phyloP scores from a whole-genome alignment of 2,329 filamentous ascomycete genomes.

The Boeremia lycopersici region DNA sequence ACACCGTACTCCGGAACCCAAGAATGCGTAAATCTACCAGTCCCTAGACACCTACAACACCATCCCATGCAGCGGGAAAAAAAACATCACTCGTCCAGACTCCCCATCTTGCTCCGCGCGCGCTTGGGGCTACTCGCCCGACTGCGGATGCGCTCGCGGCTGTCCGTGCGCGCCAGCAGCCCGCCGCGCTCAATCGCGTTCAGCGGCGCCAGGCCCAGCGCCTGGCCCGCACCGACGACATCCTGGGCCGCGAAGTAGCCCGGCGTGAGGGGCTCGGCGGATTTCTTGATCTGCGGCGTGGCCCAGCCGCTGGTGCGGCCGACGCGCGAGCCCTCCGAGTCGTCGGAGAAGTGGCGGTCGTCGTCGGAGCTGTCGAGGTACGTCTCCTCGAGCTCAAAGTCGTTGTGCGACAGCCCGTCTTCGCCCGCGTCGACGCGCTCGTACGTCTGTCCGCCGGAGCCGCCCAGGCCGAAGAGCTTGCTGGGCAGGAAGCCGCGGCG shows the following conservation, averaged over 20 bases:
- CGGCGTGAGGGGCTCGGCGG: constrained; percentile 19
- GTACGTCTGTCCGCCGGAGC: constrained; percentile 61
- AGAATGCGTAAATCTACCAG: background rate
- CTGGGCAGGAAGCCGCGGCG: constrained; percentile 46
- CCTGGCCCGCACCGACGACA: constrained; percentile 37
- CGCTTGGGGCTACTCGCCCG: constrained; percentile 55
- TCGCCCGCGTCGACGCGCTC: constrained; percentile 76
- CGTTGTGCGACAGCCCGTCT: constrained; percentile 69
- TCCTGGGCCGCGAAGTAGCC: constrained; percentile 30
- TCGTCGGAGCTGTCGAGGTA: constrained; percentile 63
- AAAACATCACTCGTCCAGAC: constrained; percentile 22
- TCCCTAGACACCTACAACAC: background rate
- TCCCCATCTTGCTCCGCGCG: constrained; percentile 20
- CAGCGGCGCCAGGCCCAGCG: constrained; percentile 38
- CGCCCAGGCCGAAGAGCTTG: constrained; percentile 65
- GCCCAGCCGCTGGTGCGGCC: constrained; percentile 70
- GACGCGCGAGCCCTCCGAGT: constrained; percentile 61
- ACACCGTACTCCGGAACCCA: background rate
- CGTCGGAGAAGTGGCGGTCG: constrained; percentile 62
- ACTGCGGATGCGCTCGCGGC: constrained; percentile 74
- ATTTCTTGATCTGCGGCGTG: constrained; percentile 64
- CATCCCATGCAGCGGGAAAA: background rate
- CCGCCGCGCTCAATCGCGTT: constrained; percentile 64
- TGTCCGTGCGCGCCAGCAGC: constrained; percentile 81
- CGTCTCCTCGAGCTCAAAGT: constrained; percentile 71